Evolutionary conservation across 1,284 basidiomycete genomes (phyloP).

Genomic region (Cerrena zonata): DNA sequence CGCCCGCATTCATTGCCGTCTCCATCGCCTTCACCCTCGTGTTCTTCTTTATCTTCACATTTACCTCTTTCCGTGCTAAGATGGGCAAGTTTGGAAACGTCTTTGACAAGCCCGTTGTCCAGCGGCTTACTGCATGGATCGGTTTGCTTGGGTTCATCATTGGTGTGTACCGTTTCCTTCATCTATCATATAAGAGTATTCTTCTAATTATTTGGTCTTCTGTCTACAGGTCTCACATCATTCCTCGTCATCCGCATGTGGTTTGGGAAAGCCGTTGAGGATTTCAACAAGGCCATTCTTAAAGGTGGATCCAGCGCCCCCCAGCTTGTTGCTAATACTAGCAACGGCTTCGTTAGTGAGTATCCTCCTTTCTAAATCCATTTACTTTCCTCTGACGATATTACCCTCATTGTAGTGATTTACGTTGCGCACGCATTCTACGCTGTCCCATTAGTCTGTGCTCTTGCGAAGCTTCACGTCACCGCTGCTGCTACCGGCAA

Average conservation of each 20-base stretch:
- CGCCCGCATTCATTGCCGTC: conserved; percentile 60
- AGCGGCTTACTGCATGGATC: conserved; percentile 63
- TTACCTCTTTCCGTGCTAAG: conserved; percentile 62
- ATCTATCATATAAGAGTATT: conserved; percentile 1
- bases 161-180: conserved; percentile 36
- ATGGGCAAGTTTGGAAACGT: conserved; percentile 49
- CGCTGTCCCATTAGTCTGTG: conserved; percentile 61
- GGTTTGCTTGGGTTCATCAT: conserved; percentile 70
- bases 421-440: conserved; percentile 75
- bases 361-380: conserved; percentile 14
- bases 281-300: conserved; percentile 63
- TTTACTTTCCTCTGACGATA: conserved; percentile 5
- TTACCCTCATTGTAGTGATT: conserved; percentile 46
- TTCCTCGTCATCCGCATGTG: conserved; percentile 74
- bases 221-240: conserved; percentile 50
- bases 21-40: conserved; percentile 54
- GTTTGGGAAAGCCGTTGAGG: conserved; percentile 71
- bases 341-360: conserved; percentile 74
- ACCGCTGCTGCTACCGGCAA: conserved; percentile 26
- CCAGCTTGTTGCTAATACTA: conserved; percentile 53
- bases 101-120: conserved; percentile 55
- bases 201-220: conserved; percentile 7
- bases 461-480: conserved; percentile 67
- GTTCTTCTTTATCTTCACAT: conserved; percentile 63
- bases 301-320: conserved; percentile 48